phyloP scores from a whole-genome alignment of 2,329 filamentous ascomycete species.

The Ophiostoma himal-ulmi region DNA sequence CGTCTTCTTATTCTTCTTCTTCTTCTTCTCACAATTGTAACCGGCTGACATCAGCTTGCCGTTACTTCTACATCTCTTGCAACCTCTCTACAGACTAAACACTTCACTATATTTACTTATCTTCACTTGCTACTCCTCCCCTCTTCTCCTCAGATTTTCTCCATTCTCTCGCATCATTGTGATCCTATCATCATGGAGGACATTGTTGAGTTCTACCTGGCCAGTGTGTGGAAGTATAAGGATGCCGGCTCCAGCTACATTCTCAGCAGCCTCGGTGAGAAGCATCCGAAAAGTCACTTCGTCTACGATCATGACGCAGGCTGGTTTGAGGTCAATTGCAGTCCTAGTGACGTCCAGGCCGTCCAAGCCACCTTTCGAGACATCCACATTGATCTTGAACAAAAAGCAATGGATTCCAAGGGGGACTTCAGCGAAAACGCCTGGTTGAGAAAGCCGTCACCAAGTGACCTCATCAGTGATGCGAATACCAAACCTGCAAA shows the following conservation, averaged over 20 bases:
- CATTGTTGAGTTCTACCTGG: constrained; percentile 28
- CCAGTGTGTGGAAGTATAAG: constrained; percentile 30
- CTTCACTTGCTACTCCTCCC: background rate
- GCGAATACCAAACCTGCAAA: background rate
- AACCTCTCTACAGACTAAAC: background rate
- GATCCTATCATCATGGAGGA: constrained; percentile 13
- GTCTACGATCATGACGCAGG: constrained; percentile 27
- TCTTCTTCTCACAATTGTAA: background rate
- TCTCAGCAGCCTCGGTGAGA: constrained; percentile 24
- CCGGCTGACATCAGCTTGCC: background rate
- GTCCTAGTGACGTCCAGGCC: background rate
- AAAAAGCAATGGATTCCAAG: background rate
- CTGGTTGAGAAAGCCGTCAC: background rate
- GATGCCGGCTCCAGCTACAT: constrained; percentile 27
- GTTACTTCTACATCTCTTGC: background rate
- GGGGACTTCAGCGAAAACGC: background rate
- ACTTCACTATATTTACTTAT: background rate
- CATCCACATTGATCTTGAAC: constrained; percentile 23
- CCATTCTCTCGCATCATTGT: background rate
- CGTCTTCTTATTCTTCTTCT: background rate
- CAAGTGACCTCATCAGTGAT: background rate
- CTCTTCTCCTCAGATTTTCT: background rate
- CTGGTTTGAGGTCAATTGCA: constrained; percentile 30
- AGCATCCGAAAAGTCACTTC: constrained; percentile 27
- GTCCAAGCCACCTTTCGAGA: constrained; percentile 25